phyloP scores from a whole-genome alignment of 108 stramenopile genomes.

The Fragilariopsis cylindrus region DNA sequence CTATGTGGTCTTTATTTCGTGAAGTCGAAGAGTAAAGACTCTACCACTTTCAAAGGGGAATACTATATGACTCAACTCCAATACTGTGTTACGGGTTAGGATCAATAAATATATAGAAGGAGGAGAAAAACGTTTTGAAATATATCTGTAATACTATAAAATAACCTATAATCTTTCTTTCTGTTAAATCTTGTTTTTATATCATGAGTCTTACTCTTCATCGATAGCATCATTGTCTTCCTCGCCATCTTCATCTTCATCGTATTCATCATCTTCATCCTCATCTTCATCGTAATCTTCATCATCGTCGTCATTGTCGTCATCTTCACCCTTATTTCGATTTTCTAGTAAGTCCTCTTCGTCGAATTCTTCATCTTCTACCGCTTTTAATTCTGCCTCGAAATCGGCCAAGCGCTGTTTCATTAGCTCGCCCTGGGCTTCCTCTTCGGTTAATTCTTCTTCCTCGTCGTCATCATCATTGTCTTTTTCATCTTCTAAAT shows the following conservation, averaged over 20 bases:
- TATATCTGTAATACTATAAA: too few species aligned
- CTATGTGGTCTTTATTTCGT: too few species aligned
- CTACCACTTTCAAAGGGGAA: too few species aligned
- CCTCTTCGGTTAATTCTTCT: conserved; percentile 6
- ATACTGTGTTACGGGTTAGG: too few species aligned
- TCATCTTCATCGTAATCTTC: not conserved
- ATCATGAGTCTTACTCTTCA: not conserved
- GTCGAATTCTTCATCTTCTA: not conserved
- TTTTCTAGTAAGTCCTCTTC: not conserved
- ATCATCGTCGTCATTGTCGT: not conserved
- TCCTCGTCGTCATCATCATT: not conserved
- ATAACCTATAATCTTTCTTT: too few species aligned
- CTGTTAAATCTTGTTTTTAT: too few species aligned
- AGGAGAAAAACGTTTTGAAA: too few species aligned
- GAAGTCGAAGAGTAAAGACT: too few species aligned
- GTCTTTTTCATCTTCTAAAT: conserved; percentile 28
- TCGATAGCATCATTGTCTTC: conserved; percentile 2
- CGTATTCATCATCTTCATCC: not conserved
- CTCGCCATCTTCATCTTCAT: not conserved
- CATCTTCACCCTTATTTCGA: not conserved
- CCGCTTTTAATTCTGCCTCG: conserved; percentile 2
- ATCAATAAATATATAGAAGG: too few species aligned
- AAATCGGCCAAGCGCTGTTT: conserved; percentile 13
- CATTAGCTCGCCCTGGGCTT: conserved; percentile 8
- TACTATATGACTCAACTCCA: too few species aligned